Percentiles rank a stretch among this genome's conserved stretches.
Evolutionary conservation across 306 rosid genomes (phyloP).

Genomic region (Astragalus membranaceus): DNA sequence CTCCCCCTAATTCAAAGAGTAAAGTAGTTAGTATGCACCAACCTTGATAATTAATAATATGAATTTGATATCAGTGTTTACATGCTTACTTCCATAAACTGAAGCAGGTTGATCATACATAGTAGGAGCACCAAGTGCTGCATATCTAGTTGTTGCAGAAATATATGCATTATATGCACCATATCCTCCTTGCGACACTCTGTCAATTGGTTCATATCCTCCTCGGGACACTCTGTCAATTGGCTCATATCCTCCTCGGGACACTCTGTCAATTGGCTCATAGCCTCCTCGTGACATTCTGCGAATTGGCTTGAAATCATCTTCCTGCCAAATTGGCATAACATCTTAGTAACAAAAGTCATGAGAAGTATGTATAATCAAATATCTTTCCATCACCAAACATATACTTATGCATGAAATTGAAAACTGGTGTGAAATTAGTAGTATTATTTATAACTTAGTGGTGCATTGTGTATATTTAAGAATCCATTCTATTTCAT

Average conservation of each 20-base stretch:
- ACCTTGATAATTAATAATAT: slow-evolving; percentile 8
- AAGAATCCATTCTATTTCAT: not conserved
- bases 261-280: slow-evolving; percentile 66
- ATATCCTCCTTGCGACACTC: slow-evolving; percentile 80
- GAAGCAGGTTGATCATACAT: slow-evolving; percentile 85
- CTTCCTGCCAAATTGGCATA: slow-evolving; percentile 63
- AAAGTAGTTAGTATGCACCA: slow-evolving; percentile 9
- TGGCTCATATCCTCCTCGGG: slow-evolving; percentile 88
- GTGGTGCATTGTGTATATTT: not conserved
- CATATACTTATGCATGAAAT: not conserved
- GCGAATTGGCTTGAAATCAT: slow-evolving; percentile 73
- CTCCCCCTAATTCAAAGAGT: slow-evolving; percentile 57
- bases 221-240: slow-evolving; percentile 62
- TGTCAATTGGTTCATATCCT: slow-evolving; percentile 76
- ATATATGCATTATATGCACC: slow-evolving; percentile 96
- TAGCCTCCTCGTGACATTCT: slow-evolving; percentile 81
- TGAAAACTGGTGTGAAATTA: not conserved
- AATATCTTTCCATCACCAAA: not conserved
- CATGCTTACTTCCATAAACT: slow-evolving; percentile 75
- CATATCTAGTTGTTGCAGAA: slow-evolving; percentile 94
- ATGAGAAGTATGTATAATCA: not conserved
- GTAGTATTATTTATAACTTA: not conserved
- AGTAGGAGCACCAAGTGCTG: slow-evolving; percentile 94
- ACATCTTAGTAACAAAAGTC: not conserved
- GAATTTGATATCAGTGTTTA: not conserved